These are phyloP conservation scores for Russula vinacea DNA, from an alignment of 768 basidiomycete species.

Conservation along the genomic window DNA sequence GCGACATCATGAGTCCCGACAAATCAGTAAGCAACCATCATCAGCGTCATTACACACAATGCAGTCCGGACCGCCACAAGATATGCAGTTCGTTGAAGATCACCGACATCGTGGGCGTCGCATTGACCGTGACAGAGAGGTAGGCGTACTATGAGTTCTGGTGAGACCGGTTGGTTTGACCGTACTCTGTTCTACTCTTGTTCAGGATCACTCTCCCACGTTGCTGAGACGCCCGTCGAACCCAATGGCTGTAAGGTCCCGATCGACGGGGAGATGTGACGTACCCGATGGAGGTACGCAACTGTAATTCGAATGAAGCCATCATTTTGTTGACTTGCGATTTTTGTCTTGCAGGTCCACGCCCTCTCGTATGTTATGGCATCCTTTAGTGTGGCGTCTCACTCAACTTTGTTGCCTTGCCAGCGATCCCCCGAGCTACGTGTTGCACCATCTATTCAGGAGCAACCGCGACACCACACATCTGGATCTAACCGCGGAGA, in stretches of 20 bases:
- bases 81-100: conserved; percentile 8
- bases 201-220: conserved; percentile 8
- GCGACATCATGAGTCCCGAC: conserved; percentile 13
- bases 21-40: not conserved
- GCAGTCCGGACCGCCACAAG: conserved; percentile 3
- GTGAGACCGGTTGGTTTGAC: not conserved
- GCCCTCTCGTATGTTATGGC: conserved; percentile 7
- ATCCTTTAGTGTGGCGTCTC: not conserved
- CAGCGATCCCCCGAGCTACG: conserved; percentile 19
- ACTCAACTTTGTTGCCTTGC: conserved; percentile 2
- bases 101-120: conserved; percentile 13
- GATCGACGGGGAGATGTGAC: conserved; percentile 13
- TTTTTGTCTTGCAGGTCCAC: conserved; percentile 2
- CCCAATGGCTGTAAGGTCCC: conserved; percentile 6
- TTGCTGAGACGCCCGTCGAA: conserved; percentile 1
- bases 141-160: not conserved
- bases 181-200: not conserved
- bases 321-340: not conserved
- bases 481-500: conserved; percentile 14
- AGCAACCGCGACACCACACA: conserved; percentile 7
- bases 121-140: conserved; percentile 13
- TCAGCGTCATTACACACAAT: not conserved
- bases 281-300: conserved; percentile 14
- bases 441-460: conserved; percentile 1
- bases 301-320: not conserved